Evolutionary conservation across 2,329 filamentous ascomycete species (phyloP).

Genomic region (Leptographium flavum): DNA sequence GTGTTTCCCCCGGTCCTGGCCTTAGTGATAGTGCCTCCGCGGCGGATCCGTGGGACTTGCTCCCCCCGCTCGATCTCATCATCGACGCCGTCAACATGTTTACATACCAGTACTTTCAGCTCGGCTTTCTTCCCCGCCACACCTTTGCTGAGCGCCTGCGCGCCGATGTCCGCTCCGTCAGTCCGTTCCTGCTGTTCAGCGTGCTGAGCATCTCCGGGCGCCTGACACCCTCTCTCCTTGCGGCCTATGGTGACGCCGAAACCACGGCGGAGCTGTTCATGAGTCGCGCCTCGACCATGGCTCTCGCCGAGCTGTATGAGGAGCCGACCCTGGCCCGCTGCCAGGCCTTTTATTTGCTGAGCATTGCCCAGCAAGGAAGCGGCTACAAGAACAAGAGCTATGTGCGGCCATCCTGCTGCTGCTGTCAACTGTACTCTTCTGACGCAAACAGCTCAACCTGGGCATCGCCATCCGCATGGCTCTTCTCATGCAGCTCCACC

Average conservation of each 20-base stretch:
- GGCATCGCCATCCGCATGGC: conserved; percentile 43
- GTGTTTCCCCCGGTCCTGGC: not conserved
- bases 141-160: conserved; percentile 32
- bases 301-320: conserved; percentile 34
- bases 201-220: conserved; percentile 43
- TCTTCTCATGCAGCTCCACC: conserved; percentile 36
- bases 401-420: conserved; percentile 21
- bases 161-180: conserved; percentile 31
- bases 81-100: conserved; percentile 39
- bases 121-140: conserved; percentile 42
- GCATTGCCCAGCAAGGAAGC: conserved; percentile 43
- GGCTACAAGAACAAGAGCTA: conserved; percentile 38
- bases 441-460: conserved; percentile 32
- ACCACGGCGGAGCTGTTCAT: conserved; percentile 39
- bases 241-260: conserved; percentile 34
- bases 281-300: conserved; percentile 32
- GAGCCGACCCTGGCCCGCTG: conserved; percentile 39
- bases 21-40: conserved; percentile 3
- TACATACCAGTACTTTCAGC: conserved; percentile 41
- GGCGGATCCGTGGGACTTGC: conserved; percentile 31
- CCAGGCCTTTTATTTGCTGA: conserved; percentile 44
- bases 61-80: conserved; percentile 34
- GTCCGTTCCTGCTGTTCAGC: conserved; percentile 38
- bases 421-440: not conserved
- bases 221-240: conserved; percentile 32